phyloP scores from a whole-genome alignment of 768 basidiomycete genomes.

The Tylopilus vinaceipallidus region DNA sequence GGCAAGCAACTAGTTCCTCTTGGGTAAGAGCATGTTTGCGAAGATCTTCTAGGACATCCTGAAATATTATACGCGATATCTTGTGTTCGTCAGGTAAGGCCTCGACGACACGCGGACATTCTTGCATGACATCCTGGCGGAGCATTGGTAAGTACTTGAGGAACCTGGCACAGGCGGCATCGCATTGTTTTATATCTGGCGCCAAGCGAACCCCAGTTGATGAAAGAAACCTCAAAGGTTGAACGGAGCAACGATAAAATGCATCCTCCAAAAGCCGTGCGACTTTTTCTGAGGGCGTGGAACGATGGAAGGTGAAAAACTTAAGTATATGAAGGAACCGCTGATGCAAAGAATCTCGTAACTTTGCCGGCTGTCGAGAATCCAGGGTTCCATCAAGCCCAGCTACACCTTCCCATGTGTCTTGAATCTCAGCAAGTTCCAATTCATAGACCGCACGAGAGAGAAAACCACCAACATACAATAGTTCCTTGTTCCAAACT shows the following conservation, averaged over 20 bases:
- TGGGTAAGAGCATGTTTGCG: not conserved
- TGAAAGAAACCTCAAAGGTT: not conserved
- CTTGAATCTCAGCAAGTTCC: not conserved
- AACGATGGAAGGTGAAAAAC: constrained; percentile 9
- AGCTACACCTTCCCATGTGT: not conserved
- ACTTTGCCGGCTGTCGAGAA: no score
- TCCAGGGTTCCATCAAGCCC: no score
- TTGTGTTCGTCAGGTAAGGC: not conserved
- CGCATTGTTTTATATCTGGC: constrained; percentile 66
- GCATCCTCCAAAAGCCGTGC: constrained; percentile 65
- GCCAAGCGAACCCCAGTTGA: constrained; percentile 52
- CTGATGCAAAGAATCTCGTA: not conserved
- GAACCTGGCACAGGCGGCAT: constrained; percentile 65
- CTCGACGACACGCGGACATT: constrained; percentile 49
- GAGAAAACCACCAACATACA: not conserved
- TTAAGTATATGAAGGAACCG: constrained; percentile 4
- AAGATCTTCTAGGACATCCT: constrained; percentile 1
- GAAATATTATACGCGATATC: not conserved
- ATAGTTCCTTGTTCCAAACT: not conserved
- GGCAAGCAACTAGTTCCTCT: constrained; percentile 2
- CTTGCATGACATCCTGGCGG: constrained; percentile 51
- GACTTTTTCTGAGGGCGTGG: constrained; percentile 76
- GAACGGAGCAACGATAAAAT: constrained; percentile 65
- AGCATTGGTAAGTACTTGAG: constrained; percentile 76
- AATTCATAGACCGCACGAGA: not conserved